Evolutionary conservation across 192 early-diverging fungal genomes (phyloP), one percentile per base, ranked within the genome.

Genomic region (Linnemannia exigua): DNA sequence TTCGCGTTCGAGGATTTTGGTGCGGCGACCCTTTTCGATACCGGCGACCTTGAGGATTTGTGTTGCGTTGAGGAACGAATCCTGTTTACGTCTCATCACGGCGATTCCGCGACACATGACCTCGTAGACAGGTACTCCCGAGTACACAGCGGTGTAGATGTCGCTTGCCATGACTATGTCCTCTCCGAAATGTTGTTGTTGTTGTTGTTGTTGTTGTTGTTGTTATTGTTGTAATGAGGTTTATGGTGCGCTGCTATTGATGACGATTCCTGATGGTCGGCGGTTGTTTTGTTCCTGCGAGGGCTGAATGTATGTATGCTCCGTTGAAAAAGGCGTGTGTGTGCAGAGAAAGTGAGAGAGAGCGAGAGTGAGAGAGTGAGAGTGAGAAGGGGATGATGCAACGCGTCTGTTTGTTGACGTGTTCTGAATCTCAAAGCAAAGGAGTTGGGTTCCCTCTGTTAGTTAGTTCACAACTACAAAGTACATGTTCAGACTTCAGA

Each of bases 31-130:
- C 84, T 98, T 98, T 74, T 96, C 95, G 68, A 95, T 94, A 68
- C 94, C 94, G 28, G 97, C 97, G 25, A 95, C 94, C 81, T 98
- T 97, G 50, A 98, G 92, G 51, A 98, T 97, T 79, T 98, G 97
- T 8, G 97, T 98, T 25, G 95, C 97, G 88, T 98, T 98, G 58
- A 98, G 81, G 47, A 90, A 96, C 15, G 92, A 92, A 86, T 98
- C 97, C 67, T 91, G 88, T 46, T 94, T 92, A 68, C 96, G 81
- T 2, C 94, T 92, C 96, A 97, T 97, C 35, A 96, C 94, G 19
- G 95, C 94, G 31, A 93, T 92, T 36, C 91, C 92, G 70, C 93
- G 89, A 78, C 91, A 87, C 76, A 95, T 92, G 69, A 93, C 91
- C 89, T 98, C 96, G 84, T 95, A 96, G 33, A 98, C 95, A 33